Base-by-base conservation (phyloP, 768 basidiomycete species). In the Exidia glandulosa region DNA sequence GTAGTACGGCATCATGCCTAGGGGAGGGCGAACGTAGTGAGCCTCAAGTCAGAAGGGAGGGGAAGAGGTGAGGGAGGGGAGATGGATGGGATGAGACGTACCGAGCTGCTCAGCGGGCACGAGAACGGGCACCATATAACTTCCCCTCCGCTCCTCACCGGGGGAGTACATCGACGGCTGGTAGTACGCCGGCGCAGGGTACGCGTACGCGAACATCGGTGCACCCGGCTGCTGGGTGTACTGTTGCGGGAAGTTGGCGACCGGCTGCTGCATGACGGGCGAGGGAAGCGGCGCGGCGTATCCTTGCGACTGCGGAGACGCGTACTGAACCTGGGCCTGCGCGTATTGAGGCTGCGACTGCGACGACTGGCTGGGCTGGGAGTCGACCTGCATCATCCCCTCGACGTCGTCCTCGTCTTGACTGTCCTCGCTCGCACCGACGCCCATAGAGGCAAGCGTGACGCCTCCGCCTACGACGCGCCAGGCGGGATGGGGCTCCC, bases 381-480 rank as follows among this genome's bases (percentile, higher is more conserved):
- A n/a, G n/a, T n/a, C n/a, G n/a, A n/a, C n/a, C n/a, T n/a, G n/a
- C 41, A 23, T 45, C 12, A 45, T 14, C 19, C 41, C 16, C 41
- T 45, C 41, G 41, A 45, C 41, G 19, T 14, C 41, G 19, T 10
- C 41, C 41, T 45, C 41, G 19, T 45, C 41, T 23, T 45, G 19
- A 14, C 19, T 19, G 41, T 45, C 41, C 10, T 14, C 41, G 41
- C 41, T 23, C 19, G 41, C 16, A 23, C 23, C 41, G 3, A 14
- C 41, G 3, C 41, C 41, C 41, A 9, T 19, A 36, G 34, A 36
- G 50, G 50, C 79, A 76, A 88, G 77, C 70, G 80, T 76, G n/a
- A 88, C 87, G 2, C 87, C 87, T 13, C 87, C 87, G 0, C 87
- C 86, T 57, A 89, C 85, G 13, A 89, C 86, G 47, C 87, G 78